These are phyloP conservation scores for Takashimella koratensis DNA, from an alignment of 1,284 basidiomycete genomes.

Conservation along the genomic window DNA sequence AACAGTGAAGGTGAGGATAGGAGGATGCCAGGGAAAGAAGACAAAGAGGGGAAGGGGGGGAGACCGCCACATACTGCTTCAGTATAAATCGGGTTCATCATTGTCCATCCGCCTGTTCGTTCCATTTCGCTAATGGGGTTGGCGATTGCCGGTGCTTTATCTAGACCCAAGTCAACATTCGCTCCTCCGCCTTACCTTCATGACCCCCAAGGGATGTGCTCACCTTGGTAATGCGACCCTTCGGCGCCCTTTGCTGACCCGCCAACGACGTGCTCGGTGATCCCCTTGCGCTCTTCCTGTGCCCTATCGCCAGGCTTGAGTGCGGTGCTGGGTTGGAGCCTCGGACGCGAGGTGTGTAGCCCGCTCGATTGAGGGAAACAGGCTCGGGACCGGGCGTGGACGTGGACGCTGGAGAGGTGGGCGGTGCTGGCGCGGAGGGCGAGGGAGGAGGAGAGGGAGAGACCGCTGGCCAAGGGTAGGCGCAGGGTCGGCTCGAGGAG, in stretches of 20 bases:
- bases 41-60: neutral
- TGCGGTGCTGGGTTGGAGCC: constrained; percentile 16
- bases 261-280: constrained; percentile 19
- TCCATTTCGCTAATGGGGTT: constrained; percentile 11
- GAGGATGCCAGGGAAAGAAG: no score
- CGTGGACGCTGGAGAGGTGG: no score
- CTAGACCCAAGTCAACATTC: neutral
- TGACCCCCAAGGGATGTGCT: no score
- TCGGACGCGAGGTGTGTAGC: neutral
- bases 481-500: no score
- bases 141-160: constrained; percentile 1
- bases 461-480: no score
- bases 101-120: constrained; percentile 40
- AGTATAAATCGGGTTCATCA: constrained; percentile 49
- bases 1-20: no score
- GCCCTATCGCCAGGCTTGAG: constrained; percentile 21
- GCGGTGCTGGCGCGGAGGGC: no score
- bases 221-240: constrained; percentile 41
- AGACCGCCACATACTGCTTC: constrained; percentile 25
- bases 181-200: no score
- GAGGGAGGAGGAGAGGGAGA: no score
- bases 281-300: constrained; percentile 13
- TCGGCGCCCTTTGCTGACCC: constrained; percentile 28
- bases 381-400: no score
- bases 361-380: no score